These are phyloP conservation scores for Fusarium sublunatum DNA, from an alignment of 2,329 filamentous ascomycete species.

Conservation along the genomic window DNA sequence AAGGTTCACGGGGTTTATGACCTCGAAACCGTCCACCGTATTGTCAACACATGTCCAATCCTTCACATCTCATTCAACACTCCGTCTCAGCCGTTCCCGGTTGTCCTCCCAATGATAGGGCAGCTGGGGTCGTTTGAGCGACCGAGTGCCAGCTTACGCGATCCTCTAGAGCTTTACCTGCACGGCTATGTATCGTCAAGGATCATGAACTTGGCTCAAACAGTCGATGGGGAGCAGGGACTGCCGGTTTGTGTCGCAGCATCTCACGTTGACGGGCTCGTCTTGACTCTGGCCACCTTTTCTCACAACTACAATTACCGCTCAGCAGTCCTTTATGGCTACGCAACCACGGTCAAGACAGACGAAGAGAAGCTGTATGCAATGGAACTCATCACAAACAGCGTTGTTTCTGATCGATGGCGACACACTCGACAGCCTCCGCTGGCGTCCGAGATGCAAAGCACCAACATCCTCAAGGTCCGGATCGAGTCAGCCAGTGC, in stretches of 20 bases:
- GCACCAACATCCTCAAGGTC: constrained; percentile 78
- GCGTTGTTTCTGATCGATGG: constrained; percentile 77
- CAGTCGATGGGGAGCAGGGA: constrained; percentile 53
- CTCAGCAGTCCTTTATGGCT: constrained; percentile 80
- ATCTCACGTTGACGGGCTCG: constrained; percentile 80
- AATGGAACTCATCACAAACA: constrained; percentile 81
- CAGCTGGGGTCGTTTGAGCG: constrained; percentile 78
- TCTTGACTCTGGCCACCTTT: constrained; percentile 82
- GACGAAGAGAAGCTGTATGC: constrained; percentile 79
- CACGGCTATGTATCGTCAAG: constrained; percentile 87
- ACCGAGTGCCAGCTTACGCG: constrained; percentile 69
- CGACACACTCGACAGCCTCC: constrained; percentile 75
- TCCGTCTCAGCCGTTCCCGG: constrained; percentile 75
- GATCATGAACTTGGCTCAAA: constrained; percentile 72
- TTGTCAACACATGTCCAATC: constrained; percentile 80
- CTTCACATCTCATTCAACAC: constrained; percentile 83
- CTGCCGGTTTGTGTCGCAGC: constrained; percentile 79
- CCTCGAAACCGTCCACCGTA: constrained; percentile 75
- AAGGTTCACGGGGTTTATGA: constrained; percentile 76
- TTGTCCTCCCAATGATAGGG: constrained; percentile 86
- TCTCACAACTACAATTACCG: constrained; percentile 90
- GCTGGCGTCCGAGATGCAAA: constrained; percentile 77
- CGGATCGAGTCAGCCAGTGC: constrained; percentile 76
- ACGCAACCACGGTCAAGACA: constrained; percentile 74
- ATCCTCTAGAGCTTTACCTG: constrained; percentile 80